Evolutionary conservation across 164 flowering plant genomes (phyloP).

Genomic region (Cinnamomum chago): DNA sequence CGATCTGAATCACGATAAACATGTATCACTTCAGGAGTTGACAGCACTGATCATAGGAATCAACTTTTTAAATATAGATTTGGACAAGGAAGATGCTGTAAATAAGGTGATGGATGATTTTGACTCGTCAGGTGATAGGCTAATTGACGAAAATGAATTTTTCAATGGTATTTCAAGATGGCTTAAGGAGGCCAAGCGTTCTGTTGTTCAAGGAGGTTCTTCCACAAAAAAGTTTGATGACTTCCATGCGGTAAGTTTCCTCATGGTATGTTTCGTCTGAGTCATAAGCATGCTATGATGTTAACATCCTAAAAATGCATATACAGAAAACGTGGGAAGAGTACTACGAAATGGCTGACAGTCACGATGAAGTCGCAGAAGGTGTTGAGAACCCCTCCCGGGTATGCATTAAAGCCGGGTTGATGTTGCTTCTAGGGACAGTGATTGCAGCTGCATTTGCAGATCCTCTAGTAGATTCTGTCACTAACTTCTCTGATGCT

Average conservation of each 20-base stretch:
- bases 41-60: conserved; percentile 71
- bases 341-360: conserved; percentile 36
- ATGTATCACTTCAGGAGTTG: conserved; percentile 50
- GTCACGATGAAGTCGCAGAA: conserved; percentile 24
- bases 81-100: conserved; percentile 61
- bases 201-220: conserved; percentile 25
- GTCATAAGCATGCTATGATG: neutral
- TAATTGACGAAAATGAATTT: conserved; percentile 45
- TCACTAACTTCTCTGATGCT: conserved; percentile 70
- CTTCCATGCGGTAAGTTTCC: conserved; percentile 45
- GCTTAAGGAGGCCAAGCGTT: conserved; percentile 46
- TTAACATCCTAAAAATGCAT: neutral
- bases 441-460: conserved; percentile 76
- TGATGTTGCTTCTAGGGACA: conserved; percentile 59
- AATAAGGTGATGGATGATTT: conserved; percentile 58
- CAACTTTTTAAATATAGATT: conserved; percentile 53
- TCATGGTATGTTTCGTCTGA: neutral
- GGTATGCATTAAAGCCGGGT: conserved; percentile 50
- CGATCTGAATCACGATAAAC: conserved; percentile 42
- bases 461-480: conserved; percentile 86
- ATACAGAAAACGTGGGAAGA: conserved; percentile 52
- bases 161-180: conserved; percentile 50
- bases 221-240: conserved; percentile 31
- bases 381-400: conserved; percentile 29
- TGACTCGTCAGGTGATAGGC: conserved; percentile 48